These are phyloP conservation scores for Hypoxylon intermedium DNA, from an alignment of 495 filamentous ascomycete species.

Conservation along the genomic window DNA sequence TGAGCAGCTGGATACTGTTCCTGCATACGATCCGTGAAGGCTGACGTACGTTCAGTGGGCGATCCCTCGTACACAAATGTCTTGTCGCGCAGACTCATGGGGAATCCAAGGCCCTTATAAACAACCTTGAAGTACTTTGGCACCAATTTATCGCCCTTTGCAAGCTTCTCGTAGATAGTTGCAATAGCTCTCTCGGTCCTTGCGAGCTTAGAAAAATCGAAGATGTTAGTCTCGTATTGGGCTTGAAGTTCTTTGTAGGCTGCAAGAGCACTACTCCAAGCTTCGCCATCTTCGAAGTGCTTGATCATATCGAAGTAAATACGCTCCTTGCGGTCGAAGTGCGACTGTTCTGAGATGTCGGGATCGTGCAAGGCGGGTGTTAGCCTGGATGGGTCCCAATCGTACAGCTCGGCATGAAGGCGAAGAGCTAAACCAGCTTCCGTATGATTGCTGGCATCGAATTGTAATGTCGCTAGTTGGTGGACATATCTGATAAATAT, in stretches of 20 bases:
- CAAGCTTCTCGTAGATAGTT: slow-evolving; percentile 86
- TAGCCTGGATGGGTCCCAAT: slow-evolving; percentile 80
- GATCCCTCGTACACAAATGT: slow-evolving; percentile 90
- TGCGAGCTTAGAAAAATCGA: slow-evolving; percentile 91
- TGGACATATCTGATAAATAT: slow-evolving; percentile 98
- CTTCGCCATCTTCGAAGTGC: slow-evolving; percentile 88
- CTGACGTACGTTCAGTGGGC: slow-evolving; percentile 74
- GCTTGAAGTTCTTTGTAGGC: slow-evolving; percentile 88
- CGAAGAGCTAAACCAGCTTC: slow-evolving; percentile 91
- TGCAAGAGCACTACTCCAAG: slow-evolving; percentile 88
- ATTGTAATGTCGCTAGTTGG: slow-evolving; percentile 82
- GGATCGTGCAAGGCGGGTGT: slow-evolving; percentile 76
- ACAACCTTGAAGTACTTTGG: slow-evolving; percentile 91
- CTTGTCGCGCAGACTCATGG: slow-evolving; percentile 79
- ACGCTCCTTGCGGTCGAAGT: slow-evolving; percentile 91
- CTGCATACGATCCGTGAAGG: slow-evolving; percentile 92
- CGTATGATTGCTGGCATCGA: slow-evolving; percentile 75
- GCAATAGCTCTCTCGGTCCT: slow-evolving; percentile 90
- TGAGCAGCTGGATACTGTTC: slow-evolving; percentile 88
- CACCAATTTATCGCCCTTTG: slow-evolving; percentile 76
- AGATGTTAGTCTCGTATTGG: slow-evolving; percentile 87
- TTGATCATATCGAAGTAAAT: slow-evolving; percentile 95
- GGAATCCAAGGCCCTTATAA: slow-evolving; percentile 92
- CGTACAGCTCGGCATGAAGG: slow-evolving; percentile 90
- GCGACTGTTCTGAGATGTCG: slow-evolving; percentile 78